These are phyloP conservation scores for Aspergillus clavatus DNA, from an alignment of 2,329 filamentous ascomycete species.

Conservation along the genomic window DNA sequence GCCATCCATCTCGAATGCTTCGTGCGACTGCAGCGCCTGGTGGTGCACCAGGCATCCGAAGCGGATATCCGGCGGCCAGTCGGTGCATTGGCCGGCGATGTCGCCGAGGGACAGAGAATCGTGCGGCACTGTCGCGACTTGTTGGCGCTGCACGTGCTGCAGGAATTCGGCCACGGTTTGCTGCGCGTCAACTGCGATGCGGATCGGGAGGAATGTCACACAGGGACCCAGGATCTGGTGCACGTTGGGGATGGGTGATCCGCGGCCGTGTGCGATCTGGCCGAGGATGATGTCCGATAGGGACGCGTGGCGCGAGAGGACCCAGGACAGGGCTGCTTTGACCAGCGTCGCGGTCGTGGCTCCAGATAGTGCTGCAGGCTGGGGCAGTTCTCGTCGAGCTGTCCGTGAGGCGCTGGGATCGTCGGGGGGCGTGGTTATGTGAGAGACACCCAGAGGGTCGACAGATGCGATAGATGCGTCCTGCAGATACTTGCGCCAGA, in stretches of 20 bases:
- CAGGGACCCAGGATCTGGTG: no score
- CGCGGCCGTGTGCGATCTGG: no score
- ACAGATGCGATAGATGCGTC: neutral
- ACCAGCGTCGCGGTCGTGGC: constrained; percentile 9
- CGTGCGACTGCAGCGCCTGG: neutral
- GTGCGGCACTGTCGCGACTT: constrained; percentile 4
- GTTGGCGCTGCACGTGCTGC: constrained; percentile 10
- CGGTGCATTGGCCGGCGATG: constrained; percentile 7
- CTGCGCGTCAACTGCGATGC: neutral
- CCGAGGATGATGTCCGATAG: constrained; percentile 7
- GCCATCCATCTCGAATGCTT: neutral
- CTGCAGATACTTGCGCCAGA: constrained; percentile 8
- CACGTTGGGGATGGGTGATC: no score
- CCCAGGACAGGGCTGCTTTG: constrained; percentile 8
- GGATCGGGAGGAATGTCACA: constrained; percentile 8
- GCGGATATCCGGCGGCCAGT: constrained; percentile 1
- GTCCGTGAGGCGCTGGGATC: neutral
- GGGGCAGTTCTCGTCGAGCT: neutral
- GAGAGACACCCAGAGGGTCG: no score
- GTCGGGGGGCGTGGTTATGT: neutral
- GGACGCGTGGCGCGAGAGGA: constrained; percentile 1
- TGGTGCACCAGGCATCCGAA: constrained; percentile 9
- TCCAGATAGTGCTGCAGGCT: neutral
- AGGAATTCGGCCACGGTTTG: constrained; percentile 8
- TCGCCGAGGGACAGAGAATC: constrained; percentile 5